Evolutionary conservation across 164 flowering plant genomes (phyloP).

Genomic region (Aristolochia fimbriata): DNA sequence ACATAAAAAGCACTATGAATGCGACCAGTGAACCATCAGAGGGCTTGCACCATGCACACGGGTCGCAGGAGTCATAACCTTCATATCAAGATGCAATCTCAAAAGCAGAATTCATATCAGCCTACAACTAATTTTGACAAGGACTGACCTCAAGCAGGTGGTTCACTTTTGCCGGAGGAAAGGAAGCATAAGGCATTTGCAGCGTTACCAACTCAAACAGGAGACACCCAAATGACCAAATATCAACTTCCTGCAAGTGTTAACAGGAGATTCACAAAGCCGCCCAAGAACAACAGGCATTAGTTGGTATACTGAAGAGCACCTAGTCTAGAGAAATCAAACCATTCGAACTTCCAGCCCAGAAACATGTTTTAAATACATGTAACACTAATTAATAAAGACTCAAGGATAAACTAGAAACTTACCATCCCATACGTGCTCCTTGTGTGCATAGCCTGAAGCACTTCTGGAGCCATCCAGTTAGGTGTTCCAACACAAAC

Average conservation of each 20-base stretch:
- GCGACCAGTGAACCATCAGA: not conserved
- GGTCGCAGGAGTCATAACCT: no score
- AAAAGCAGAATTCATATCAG: no score
- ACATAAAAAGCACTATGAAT: not conserved
- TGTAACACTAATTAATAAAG: no score
- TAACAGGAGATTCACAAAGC: not conserved
- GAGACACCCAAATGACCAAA: slow-evolving; percentile 95
- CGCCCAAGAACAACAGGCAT: not conserved
- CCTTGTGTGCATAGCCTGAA: slow-evolving; percentile 50
- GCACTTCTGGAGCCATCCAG: slow-evolving; percentile 99
- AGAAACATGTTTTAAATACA: no score
- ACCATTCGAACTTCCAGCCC: no score
- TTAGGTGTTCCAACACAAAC: slow-evolving; percentile 95
- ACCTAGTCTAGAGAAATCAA: no score
- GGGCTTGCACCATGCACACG: no score
- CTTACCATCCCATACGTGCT: slow-evolving; percentile 71
- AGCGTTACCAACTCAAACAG: slow-evolving; percentile 71
- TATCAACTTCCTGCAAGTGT: slow-evolving; percentile 75
- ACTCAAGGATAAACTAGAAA: not conserved
- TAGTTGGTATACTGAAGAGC: not conserved
- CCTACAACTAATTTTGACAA: not conserved
- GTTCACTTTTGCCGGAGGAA: slow-evolving; percentile 46
- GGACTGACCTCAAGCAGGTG: slow-evolving; percentile 53
- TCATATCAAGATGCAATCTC: no score
- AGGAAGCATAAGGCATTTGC: slow-evolving; percentile 58